phyloP scores from a whole-genome alignment of 2,329 filamentous ascomycete genomes.

The Acrocalymma vagum region DNA sequence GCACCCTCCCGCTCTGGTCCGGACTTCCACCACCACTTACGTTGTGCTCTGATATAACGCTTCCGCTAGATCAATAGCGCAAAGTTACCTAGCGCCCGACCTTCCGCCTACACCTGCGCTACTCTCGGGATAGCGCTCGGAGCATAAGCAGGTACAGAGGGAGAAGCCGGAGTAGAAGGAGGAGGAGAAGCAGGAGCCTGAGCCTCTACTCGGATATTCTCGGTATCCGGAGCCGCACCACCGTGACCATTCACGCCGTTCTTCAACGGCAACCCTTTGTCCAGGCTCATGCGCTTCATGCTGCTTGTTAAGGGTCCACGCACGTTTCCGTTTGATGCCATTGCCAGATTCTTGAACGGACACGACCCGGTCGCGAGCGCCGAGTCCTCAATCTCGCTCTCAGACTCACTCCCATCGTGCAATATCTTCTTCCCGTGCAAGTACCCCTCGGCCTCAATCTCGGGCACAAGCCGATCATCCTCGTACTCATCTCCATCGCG shows the following conservation, averaged over 20 bases:
- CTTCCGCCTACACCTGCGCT: no score
- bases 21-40: no score
- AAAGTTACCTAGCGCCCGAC: no score
- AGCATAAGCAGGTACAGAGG: no score
- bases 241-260: no score
- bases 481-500: conserved; percentile 70
- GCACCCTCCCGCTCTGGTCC: no score
- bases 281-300: conserved; percentile 17
- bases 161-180: conserved; percentile 5
- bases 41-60: no score
- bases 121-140: no score
- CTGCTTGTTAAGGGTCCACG: conserved; percentile 10
- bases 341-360: conserved; percentile 40
- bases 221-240: conserved; percentile 14
- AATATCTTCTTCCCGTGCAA: conserved; percentile 46
- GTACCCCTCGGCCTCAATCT: conserved; percentile 47
- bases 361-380: conserved; percentile 30
- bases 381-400: conserved; percentile 37
- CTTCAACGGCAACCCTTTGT: conserved; percentile 8
- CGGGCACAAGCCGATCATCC: conserved; percentile 52
- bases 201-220: conserved; percentile 17
- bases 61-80: no score
- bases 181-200: conserved; percentile 17
- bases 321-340: conserved; percentile 14
- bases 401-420: conserved; percentile 36